Evolutionary conservation across 1,139 yeast genomes (phyloP).

Genomic region (Ogataea hybrid): DNA sequence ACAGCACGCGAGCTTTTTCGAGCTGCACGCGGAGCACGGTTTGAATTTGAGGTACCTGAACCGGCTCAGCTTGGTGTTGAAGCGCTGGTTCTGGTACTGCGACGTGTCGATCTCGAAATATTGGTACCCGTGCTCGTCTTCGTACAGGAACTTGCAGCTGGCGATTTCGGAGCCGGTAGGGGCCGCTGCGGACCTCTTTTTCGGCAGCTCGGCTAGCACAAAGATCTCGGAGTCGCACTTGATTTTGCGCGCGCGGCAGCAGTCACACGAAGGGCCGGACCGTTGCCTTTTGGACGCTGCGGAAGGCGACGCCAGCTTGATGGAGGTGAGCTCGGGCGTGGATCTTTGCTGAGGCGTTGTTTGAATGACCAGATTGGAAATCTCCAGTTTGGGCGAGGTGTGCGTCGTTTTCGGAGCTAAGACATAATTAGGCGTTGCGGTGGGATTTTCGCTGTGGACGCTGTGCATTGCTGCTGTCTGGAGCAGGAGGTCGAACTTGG

Average conservation of each 20-base stretch:
- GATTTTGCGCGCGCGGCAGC: conserved; percentile 68
- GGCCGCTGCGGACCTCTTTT: conserved; percentile 1
- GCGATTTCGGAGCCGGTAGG: conserved; percentile 25
- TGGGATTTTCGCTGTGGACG: background rate
- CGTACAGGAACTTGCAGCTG: conserved; percentile 28
- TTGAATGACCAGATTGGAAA: conserved; percentile 15
- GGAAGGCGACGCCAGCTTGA: conserved; percentile 33
- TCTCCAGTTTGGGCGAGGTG: conserved; percentile 18
- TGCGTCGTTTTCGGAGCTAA: conserved; percentile 11
- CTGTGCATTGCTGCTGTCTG: conserved; percentile 29
- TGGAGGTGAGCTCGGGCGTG: conserved; percentile 17
- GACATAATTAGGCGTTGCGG: conserved; percentile 3
- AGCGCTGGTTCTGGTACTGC: conserved; percentile 10
- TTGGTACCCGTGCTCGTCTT: conserved; percentile 25
- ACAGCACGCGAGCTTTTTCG: conserved; percentile 44
- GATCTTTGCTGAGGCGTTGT: conserved; percentile 1
- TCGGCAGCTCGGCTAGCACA: conserved; percentile 28
- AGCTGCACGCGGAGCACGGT: conserved; percentile 48
- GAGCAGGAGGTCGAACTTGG: conserved; percentile 30
- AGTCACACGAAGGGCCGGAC: conserved; percentile 74
- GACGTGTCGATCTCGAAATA: conserved; percentile 25
- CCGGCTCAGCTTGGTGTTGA: conserved; percentile 15
- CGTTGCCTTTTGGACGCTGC: conserved; percentile 44
- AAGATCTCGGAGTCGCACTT: conserved; percentile 69
- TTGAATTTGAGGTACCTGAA: conserved; percentile 43